A percentile compares a stretch with the other conserved stretches of the same genome.
These are phyloP conservation scores for Magnusiomyces sp. DNA, from an alignment of 1,139 yeast genomes.

Conservation along the genomic window DNA sequence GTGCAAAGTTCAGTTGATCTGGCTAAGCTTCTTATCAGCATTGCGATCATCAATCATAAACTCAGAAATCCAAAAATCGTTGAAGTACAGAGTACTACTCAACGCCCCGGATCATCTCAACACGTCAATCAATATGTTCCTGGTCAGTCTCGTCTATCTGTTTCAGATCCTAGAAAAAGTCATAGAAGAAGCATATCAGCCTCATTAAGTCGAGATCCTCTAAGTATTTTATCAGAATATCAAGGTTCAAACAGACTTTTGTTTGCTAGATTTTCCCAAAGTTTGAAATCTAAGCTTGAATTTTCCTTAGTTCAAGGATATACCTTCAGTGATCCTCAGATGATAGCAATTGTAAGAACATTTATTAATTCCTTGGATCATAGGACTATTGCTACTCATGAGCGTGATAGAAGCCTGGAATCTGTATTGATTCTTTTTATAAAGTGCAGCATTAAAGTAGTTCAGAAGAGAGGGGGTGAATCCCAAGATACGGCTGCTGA, in stretches of 20 bases:
- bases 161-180: too few species aligned
- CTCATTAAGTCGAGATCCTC: too few species aligned
- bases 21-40: neutral
- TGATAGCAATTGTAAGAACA: neutral
- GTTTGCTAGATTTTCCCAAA: too few species aligned
- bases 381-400: neutral
- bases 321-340: slow-evolving; percentile 4
- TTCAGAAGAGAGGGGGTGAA: neutral
- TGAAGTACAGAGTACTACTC: neutral
- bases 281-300: too few species aligned
- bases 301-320: too few species aligned
- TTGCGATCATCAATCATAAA: neutral
- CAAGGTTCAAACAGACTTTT: too few species aligned
- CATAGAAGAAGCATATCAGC: too few species aligned
- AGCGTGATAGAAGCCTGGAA: neutral
- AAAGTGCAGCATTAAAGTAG: neutral
- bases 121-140: too few species aligned
- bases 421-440: neutral
- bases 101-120: neutral
- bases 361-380: neutral
- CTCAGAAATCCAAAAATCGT: slow-evolving; percentile 1
- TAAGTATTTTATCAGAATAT: too few species aligned
- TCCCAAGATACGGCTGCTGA: neutral
- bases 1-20: neutral
- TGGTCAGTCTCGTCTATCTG: too few species aligned